Evolutionary conservation across 192 early-diverging fungal genomes (phyloP), one percentile per base, ranked within the genome.

Genomic region (Lunasporangiospora selenospora): DNA sequence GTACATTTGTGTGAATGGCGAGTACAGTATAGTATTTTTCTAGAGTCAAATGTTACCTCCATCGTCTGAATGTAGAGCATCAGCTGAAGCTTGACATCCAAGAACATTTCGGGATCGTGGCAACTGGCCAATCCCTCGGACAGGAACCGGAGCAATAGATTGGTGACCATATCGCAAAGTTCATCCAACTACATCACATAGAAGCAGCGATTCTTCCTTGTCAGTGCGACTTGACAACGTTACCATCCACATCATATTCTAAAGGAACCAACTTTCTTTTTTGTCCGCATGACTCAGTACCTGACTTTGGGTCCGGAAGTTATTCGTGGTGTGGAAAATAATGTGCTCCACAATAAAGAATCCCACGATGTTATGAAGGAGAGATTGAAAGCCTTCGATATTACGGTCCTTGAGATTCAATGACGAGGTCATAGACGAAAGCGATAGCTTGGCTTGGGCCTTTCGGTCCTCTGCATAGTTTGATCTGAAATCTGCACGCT

Each of bases 331-430:
- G 49, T 90, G 88, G 34, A 96, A 63, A 47, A 99, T 90, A 30
- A 88, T 85, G 39, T 93, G 88, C 63, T 99, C 98, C 1, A 99
- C 89, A 29, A 97, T 88, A 66, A 99, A 99, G 62, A 98, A 99
- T 13, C 98, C 98, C 15, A 94, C 90, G 53, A 98, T 87, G 39
- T 99, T 95, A 53, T 93, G 85, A 36, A 99, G 77, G 49, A 94
- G 87, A 3, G 80, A 78, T 44, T 88, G 84, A 50, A 96, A 92
- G 24, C 79, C 82, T 53, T 80, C 59, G 37, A 93, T 53, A 69
- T 87, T 80, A 36, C 86, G 88, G 37, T 86, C 81, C 37, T 83
- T 81, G 58, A 96, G 65, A 10, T 82, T 85, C 58, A 97, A 88
- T 4, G 85, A 81, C 16, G 89, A 76, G 10, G 59, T 73, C 5